Base-by-base conservation (phyloP, 371 early-diverging fungal genomes). In the Funneliformis caledonium region DNA sequence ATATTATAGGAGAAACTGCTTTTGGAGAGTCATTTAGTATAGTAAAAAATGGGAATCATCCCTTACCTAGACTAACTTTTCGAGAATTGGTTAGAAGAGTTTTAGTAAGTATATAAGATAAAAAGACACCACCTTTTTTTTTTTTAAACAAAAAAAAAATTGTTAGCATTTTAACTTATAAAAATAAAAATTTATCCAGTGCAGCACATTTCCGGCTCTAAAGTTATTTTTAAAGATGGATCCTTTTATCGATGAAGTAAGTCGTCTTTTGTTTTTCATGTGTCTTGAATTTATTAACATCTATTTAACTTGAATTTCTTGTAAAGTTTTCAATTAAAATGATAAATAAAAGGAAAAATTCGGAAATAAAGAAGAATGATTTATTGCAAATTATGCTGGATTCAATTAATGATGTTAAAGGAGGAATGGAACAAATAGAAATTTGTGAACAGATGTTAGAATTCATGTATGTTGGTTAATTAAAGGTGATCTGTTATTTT, bases 1-100 rank as follows among this genome's bases (percentile, higher is more conserved):
- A 78, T 52, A 37, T 50, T 16, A 78, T 78, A n/a, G 78, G 78
- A 37, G 78, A 78, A 16, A 68, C 78, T 4, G 43, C 78, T 33
- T 78, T 78, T 50, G 78, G 78, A 31, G 78, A 68, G 2, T 37
- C 22, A 52, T 78, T 78, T 43, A 50, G 50, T 37, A 31, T 65
- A n/a, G 45, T 78, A 37, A 42, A 47, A 50, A 78, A 43, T 67
- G 78, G 67, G 22, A 50, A 78, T 67, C 65, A 78, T 78, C 65
- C 68, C 42, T 42, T 78, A 31, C 68, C 65, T 31, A 22, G 31
- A 12, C 37, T 47, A 67, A 52, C 68, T 37, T n/a, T 33, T 6
- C 4, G 2, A 31, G 68, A 68, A 33, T n/a, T 67, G 33, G 19
- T 26, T n/a, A 48, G 78, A 26, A 37, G 78, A 48, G 11, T 78